Conservation (phyloP, 1,284 basidiomycete species). For the Tausonia pullulans region DNA sequence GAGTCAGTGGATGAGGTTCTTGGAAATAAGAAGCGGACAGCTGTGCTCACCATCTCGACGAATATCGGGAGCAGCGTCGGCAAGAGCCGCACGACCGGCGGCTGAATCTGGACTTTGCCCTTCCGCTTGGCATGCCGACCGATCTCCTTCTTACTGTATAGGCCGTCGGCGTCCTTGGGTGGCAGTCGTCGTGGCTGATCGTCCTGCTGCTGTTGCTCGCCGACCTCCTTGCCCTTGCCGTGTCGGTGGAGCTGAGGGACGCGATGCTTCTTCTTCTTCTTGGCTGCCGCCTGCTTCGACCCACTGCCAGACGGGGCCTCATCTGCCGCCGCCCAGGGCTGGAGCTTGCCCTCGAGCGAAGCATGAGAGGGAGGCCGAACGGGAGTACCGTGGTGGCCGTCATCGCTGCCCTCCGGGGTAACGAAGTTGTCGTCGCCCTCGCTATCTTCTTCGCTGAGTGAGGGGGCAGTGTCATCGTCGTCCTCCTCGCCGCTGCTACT, state of each 20-base stretch:
- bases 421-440: conserved; percentile 29
- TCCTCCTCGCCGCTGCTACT: conserved; percentile 45
- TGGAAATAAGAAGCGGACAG: not conserved
- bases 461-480: conserved; percentile 37
- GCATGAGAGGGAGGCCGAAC: too few species aligned
- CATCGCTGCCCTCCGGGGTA: conserved; percentile 4
- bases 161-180: conserved; percentile 43
- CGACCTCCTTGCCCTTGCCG: not conserved
- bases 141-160: conserved; percentile 16
- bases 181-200: conserved; percentile 28
- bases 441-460: conserved; percentile 35
- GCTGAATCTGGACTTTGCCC: conserved; percentile 45
- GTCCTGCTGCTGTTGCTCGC: not conserved
- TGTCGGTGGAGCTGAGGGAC: conserved; percentile 5
- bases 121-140: conserved; percentile 28
- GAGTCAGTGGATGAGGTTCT: not conserved
- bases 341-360: not conserved
- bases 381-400: not conserved
- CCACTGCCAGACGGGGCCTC: conserved; percentile 10
- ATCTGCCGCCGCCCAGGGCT: conserved; percentile 5
- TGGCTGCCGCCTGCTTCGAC: not conserved
- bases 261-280: not conserved
- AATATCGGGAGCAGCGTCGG: conserved; percentile 72
- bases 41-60: conserved; percentile 62
- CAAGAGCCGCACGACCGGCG: conserved; percentile 66